phyloP scores from a whole-genome alignment of 1,139 yeast species.

The Candida sp. region DNA sequence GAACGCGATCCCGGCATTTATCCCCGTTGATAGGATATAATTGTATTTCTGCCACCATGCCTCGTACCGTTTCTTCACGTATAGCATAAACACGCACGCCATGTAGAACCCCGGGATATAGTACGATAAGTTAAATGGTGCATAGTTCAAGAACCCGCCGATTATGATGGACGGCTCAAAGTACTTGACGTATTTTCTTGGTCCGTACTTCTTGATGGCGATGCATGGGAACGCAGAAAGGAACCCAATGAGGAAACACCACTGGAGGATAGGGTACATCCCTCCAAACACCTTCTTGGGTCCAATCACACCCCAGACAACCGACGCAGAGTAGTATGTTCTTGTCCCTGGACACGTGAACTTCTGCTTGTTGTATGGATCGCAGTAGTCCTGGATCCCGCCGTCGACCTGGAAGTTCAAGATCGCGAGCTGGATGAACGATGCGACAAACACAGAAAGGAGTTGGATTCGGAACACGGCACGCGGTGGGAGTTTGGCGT shows the following conservation, averaged over 20 bases:
- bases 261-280: constrained; percentile 50
- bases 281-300: constrained; percentile 53
- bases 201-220: constrained; percentile 40
- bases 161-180: constrained; percentile 51
- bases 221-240: constrained; percentile 47
- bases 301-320: constrained; percentile 70
- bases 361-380: constrained; percentile 35
- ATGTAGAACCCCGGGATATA: constrained; percentile 46
- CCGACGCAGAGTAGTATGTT: constrained; percentile 57
- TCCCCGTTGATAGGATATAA: constrained; percentile 54
- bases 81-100: constrained; percentile 49
- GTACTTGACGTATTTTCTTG: constrained; percentile 28
- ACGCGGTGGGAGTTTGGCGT: constrained; percentile 63
- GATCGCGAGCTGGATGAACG: constrained; percentile 55
- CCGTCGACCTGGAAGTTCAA: constrained; percentile 50
- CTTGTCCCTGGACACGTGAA: constrained; percentile 54
- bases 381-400: constrained; percentile 31
- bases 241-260: constrained; percentile 60
- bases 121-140: constrained; percentile 58
- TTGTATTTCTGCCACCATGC: constrained; percentile 67
- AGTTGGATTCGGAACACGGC: constrained; percentile 62
- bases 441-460: constrained; percentile 40
- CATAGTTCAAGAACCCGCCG: constrained; percentile 41
- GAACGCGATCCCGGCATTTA: constrained; percentile 59
- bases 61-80: constrained; percentile 44